Conservation (phyloP, 805 yeast species). For the Barnettozyma populi region DNA sequence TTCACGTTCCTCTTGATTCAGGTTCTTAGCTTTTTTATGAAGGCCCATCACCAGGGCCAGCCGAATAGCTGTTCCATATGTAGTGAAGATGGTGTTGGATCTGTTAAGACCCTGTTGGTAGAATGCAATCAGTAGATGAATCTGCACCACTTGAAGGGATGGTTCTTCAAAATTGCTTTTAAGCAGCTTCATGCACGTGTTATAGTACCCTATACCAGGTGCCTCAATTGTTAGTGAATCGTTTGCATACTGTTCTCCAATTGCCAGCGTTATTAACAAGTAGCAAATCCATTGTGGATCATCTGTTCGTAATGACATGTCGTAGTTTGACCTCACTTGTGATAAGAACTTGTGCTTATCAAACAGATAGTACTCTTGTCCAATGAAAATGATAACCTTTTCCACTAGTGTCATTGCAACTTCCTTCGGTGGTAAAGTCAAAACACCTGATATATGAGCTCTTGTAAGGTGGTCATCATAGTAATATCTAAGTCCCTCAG, state of each 20-base stretch:
- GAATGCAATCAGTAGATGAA: slow-evolving; percentile 30
- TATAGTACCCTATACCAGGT: slow-evolving; percentile 24
- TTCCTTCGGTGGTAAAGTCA: slow-evolving; percentile 14
- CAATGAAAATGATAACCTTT: slow-evolving; percentile 19
- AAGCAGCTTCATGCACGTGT: slow-evolving; percentile 29
- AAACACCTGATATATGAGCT: slow-evolving; percentile 5
- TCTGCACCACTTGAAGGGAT: slow-evolving; percentile 28
- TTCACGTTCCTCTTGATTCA: slow-evolving; percentile 24
- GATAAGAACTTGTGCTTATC: slow-evolving; percentile 11
- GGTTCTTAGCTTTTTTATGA: slow-evolving; percentile 24
- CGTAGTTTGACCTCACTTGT: slow-evolving; percentile 13
- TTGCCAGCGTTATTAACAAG: slow-evolving; percentile 22
- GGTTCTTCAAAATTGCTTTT: slow-evolving; percentile 30
- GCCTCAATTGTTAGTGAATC: slow-evolving; percentile 10
- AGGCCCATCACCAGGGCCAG: slow-evolving; percentile 28
- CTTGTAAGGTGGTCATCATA: slow-evolving; percentile 12
- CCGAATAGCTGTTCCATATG: slow-evolving; percentile 32
- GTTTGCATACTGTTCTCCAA: slow-evolving; percentile 25
- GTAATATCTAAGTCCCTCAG: slow-evolving; percentile 14
- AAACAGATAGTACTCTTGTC: slow-evolving; percentile 23
- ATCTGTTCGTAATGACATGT: slow-evolving; percentile 6
- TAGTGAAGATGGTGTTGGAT: slow-evolving; percentile 29
- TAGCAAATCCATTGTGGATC: slow-evolving; percentile 19
- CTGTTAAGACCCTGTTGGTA: slow-evolving; percentile 33
- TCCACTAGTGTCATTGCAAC: slow-evolving; percentile 13